Percentiles rank a stretch among this genome's conserved stretches.
phyloP scores from a whole-genome alignment of 192 early-diverging fungal species.

The Coemansia sp. region DNA sequence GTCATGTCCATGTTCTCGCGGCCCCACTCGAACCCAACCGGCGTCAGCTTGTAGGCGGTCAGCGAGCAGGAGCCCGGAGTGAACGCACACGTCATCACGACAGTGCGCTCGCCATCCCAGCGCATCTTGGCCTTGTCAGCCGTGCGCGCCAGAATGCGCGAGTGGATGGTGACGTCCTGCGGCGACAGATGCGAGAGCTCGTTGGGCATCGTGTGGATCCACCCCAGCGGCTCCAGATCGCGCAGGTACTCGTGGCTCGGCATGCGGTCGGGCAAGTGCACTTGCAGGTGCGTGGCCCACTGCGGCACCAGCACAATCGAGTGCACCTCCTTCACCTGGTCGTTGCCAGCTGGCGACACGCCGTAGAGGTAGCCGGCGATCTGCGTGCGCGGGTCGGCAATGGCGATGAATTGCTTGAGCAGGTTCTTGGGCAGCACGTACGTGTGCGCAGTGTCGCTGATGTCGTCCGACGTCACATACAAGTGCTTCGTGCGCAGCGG shows the following conservation, averaged over 20 bases:
- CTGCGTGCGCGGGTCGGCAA: conserved; percentile 93
- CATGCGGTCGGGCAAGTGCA: conserved; percentile 83
- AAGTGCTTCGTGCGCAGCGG: conserved; percentile 94
- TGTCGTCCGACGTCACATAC: conserved; percentile 94
- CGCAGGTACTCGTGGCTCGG: conserved; percentile 89
- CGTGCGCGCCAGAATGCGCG: conserved; percentile 84
- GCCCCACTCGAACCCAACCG: conserved; percentile 97
- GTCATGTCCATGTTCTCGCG: conserved; percentile 84
- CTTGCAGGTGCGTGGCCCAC: conserved; percentile 94
- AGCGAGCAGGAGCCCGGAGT: conserved; percentile 97
- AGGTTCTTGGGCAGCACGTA: conserved; percentile 98
- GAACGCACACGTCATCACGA: conserved; percentile 93
- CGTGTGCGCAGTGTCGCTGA: conserved; percentile 91
- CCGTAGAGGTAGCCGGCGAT: conserved; percentile 95
- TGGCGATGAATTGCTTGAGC: conserved; percentile 92
- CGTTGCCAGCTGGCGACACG: conserved; percentile 81
- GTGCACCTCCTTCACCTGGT: conserved; percentile 94
- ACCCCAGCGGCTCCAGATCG: conserved; percentile 94
- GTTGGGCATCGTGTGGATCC: conserved; percentile 97
- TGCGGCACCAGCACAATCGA: conserved; percentile 95
- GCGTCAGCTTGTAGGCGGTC: conserved; percentile 92
- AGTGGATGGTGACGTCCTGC: conserved; percentile 88
- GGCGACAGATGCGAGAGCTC: conserved; percentile 83
- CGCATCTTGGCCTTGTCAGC: conserved; percentile 55
- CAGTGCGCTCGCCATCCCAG: conserved; percentile 95